Evolutionary conservation across 495 filamentous ascomycete genomes (phyloP), one percentile per base, ranked within the genome.

Genomic region (Xylaria curta): DNA sequence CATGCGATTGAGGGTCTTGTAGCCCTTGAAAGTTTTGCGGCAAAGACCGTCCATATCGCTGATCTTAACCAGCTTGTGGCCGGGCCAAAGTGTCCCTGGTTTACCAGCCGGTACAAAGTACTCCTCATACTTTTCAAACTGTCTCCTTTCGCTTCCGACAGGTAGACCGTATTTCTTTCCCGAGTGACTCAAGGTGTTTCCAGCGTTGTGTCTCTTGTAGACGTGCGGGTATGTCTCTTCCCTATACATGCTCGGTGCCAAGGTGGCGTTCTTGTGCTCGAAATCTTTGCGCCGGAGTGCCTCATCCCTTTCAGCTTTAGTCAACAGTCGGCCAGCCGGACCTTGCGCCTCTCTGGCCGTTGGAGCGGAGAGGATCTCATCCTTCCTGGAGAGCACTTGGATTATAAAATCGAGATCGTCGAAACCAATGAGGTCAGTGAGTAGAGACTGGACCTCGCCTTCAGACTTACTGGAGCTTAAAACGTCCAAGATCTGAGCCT

Each of bases 1-100:
- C 96, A 99, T 99, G 28, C 96, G 90, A 76, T 99, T 99, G 62
- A 99, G 85, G 1, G 91, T 80, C 81, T 94, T 95, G 82, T 99
- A 99, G 0, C 94, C 95, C 75, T 91, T 93, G 81, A 99, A 99
- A 1, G 97, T 98, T n/a, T 87, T 87, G 71, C 88, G 86, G 78
- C 95, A 98, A 28, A 99, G 85, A 8, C 92, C 93, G 81, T 99
- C 96, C 89, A 99, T 87, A 4, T 92, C 91, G 24, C 87, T 81
- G 53, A 99, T 94, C 21, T 89, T 76, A 21, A 98, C 83, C 8
- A 98, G 85, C 76, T 90, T 94, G 72, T 92, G 89, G 4, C 89
- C 90, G 10, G 81, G 85, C 33, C 87, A 89, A 26, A 97, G 82
- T 0, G 86, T 89, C 4, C 94, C 96, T n/a, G 93, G 89, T 72